These are phyloP conservation scores for Orbilia oligospora DNA, from an alignment of 2,329 filamentous ascomycete species.

Conservation along the genomic window DNA sequence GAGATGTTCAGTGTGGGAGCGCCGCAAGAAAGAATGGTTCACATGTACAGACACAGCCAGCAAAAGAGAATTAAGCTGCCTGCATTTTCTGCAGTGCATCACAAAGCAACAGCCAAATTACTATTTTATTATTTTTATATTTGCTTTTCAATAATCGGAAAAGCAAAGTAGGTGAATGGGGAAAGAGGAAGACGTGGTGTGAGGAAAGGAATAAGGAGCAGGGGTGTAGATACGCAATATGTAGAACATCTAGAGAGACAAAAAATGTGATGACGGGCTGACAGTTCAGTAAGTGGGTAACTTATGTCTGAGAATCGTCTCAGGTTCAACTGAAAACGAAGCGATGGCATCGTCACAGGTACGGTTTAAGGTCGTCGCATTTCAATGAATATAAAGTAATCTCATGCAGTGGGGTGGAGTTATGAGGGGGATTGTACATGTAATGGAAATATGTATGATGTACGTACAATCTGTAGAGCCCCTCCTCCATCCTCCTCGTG, in stretches of 20 bases:
- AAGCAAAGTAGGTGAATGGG: slow-evolving; percentile 47
- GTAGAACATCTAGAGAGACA: slow-evolving; percentile 54
- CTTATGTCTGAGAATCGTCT: slow-evolving; percentile 59
- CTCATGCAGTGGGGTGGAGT: slow-evolving; percentile 57
- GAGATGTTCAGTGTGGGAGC: slow-evolving; percentile 37
- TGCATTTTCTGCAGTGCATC: slow-evolving; percentile 53
- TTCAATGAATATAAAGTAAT: slow-evolving; percentile 42
- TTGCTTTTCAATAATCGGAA: slow-evolving; percentile 29
- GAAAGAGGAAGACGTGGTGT: slow-evolving; percentile 49
- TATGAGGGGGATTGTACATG: slow-evolving; percentile 46
- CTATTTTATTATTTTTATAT: background rate
- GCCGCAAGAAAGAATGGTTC: slow-evolving; percentile 40
- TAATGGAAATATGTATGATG: slow-evolving; percentile 44
- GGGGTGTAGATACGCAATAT: slow-evolving; percentile 61
- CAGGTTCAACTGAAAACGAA: slow-evolving; percentile 48
- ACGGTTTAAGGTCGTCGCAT: slow-evolving; percentile 49
- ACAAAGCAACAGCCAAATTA: slow-evolving; percentile 19
- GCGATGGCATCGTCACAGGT: slow-evolving; percentile 57
- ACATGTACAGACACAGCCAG: slow-evolving; percentile 50
- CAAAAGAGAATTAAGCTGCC: slow-evolving; percentile 32
- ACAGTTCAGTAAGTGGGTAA: slow-evolving; percentile 32
- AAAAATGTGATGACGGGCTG: slow-evolving; percentile 53
- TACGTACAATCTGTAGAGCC: slow-evolving; percentile 44
- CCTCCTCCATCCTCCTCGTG: slow-evolving; percentile 12
- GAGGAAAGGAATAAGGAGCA: slow-evolving; percentile 51